Base-by-base conservation (phyloP, 2,329 filamentous ascomycete genomes). In the Verticillium isaacii region DNA sequence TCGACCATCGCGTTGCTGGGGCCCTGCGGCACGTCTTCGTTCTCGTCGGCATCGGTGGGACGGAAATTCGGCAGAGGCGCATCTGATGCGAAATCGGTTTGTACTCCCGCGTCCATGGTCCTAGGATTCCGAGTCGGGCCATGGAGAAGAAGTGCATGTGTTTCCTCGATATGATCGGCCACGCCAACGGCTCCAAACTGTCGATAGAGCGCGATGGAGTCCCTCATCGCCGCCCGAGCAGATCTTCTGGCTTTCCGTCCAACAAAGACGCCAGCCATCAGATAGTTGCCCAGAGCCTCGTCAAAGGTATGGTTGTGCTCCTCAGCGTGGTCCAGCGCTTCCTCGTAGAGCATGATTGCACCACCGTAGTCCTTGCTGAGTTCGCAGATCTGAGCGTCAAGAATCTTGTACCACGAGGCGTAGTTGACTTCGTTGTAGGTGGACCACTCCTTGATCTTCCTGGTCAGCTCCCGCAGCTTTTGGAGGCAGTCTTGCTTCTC, bases 261-360 rank as follows among this genome's bases (percentile, higher is more conserved):
- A 60, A 91, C 79, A 64, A 92, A 85, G 70, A 87, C 88, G 11
- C 89, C 89, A 1, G 87, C 89, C 77, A 93, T 89, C 34, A 93
- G 78, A 70, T 91, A 90, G 69, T 90, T 89, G 17, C 86, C 85
- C 1, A 92, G 78, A 0, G 88, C 90, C 71, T 93, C 89, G 63
- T 93, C 90, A 58, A 92, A 83, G 2, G 83, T 69, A 64, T 90
- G 89, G 54, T 82, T 81, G 67, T 91, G 82, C 61, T 89, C 81
- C 23, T 89, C 81, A 14, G 88, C 85, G 68, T 93, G 90, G 67
- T 93, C 89, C 62, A 93, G 75, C 7, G 88, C 86, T 64, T 85
- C 80, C 70, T 94, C 91, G 68, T 92, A 93, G 55, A 83, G 77
- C 29, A 77, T 77, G 37, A 93, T 79, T 8, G 89, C 86, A 2